These are phyloP conservation scores for Hypoxylon sp. DNA, from an alignment of 2,329 filamentous ascomycete species.

Conservation along the genomic window DNA sequence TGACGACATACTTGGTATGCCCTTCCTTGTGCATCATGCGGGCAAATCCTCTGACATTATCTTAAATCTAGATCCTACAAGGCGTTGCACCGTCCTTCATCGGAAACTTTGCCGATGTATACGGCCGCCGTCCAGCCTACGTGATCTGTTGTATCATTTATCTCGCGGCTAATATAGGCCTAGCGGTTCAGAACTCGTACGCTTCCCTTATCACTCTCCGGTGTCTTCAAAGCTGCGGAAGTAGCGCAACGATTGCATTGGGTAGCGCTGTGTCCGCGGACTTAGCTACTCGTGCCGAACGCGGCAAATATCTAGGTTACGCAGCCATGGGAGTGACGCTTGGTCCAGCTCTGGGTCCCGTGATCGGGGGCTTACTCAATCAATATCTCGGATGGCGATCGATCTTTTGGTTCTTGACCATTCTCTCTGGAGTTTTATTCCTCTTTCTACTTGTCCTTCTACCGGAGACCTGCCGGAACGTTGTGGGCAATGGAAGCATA, in stretches of 20 bases:
- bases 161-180: constrained; percentile 52
- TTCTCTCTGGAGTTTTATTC: constrained; percentile 21
- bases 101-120: constrained; percentile 58
- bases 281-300: constrained; percentile 42
- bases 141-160: constrained; percentile 58
- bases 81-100: constrained; percentile 60
- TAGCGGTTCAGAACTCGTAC: constrained; percentile 35
- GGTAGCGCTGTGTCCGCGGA: constrained; percentile 43
- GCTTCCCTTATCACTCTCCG: constrained; percentile 32
- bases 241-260: constrained; percentile 34
- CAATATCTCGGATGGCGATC: constrained; percentile 36
- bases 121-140: constrained; percentile 59
- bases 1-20: constrained; percentile 47
- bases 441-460: constrained; percentile 31
- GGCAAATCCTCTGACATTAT: neutral
- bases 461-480: constrained; percentile 45
- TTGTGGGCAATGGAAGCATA: constrained; percentile 43
- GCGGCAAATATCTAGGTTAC: constrained; percentile 41
- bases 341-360: constrained; percentile 35
- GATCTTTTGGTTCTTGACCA: constrained; percentile 45
- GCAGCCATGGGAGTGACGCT: constrained; percentile 28
- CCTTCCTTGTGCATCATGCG: neutral
- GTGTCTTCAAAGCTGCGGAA: constrained; percentile 39
- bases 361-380: constrained; percentile 36
- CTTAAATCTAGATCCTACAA: constrained; percentile 55